Evolutionary conservation across 352 stramenopile species (phyloP).

Genomic region (Globisporangium carolinianum): DNA sequence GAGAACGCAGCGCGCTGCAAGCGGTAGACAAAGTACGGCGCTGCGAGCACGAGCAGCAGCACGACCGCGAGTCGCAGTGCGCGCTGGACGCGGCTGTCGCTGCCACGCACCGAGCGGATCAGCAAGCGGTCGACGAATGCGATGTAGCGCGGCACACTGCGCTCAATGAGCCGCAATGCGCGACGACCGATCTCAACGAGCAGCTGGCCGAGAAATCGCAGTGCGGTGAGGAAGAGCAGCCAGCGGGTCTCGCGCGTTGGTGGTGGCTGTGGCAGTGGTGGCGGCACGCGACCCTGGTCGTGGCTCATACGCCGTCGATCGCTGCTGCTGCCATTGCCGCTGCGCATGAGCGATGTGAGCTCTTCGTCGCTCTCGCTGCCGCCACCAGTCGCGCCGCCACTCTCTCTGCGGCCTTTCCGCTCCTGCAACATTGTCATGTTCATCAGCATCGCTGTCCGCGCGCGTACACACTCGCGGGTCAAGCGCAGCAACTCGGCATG

Average conservation of each 20-base stretch:
- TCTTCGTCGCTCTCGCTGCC: constrained; percentile 20
- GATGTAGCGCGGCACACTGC: constrained; percentile 39
- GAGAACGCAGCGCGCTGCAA: constrained; percentile 24
- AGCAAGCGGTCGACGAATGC: constrained; percentile 43
- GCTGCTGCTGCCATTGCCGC: constrained; percentile 5
- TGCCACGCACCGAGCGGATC: constrained; percentile 37
- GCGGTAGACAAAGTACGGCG: constrained; percentile 42
- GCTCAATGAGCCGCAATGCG: constrained; percentile 33
- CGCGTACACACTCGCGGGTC: background rate
- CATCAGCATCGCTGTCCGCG: constrained; percentile 6
- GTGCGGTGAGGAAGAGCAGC: constrained; percentile 27
- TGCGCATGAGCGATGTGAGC: constrained; percentile 33
- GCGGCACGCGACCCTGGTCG: constrained; percentile 12
- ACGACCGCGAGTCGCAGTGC: constrained; percentile 31
- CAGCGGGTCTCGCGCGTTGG: constrained; percentile 22
- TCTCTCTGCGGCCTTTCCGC: constrained; percentile 8
- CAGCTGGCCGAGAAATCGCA: constrained; percentile 41
- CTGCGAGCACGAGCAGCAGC: constrained; percentile 24
- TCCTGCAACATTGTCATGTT: constrained; percentile 15
- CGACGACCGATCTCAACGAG: constrained; percentile 41
- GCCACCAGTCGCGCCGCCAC: background rate
- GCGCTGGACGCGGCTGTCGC: constrained; percentile 23
- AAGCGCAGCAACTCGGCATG: background rate
- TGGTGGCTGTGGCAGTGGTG: constrained; percentile 3
- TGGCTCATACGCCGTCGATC: constrained; percentile 22